Evolutionary conservation across 805 yeast genomes (phyloP).

Genomic region (Starmera dryadoides): DNA sequence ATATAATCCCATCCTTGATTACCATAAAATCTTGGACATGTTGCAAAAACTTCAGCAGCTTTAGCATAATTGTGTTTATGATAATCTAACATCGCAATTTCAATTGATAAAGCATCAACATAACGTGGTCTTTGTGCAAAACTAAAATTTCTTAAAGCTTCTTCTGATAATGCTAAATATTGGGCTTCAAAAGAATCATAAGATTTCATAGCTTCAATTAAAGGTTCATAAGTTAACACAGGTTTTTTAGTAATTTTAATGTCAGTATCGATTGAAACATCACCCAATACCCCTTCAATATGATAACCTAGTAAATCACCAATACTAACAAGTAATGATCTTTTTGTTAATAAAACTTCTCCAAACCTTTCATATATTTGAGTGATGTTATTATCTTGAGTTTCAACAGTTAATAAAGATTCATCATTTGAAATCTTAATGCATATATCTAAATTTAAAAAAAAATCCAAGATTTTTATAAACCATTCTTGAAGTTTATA

Average conservation of each 20-base stretch:
- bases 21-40: constrained; percentile 62
- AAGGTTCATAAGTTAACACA: constrained; percentile 7
- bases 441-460: constrained; percentile 20
- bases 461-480: constrained; percentile 34
- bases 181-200: constrained; percentile 29
- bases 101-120: constrained; percentile 69
- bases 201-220: constrained; percentile 20
- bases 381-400: constrained; percentile 15
- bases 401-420: constrained; percentile 11
- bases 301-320: constrained; percentile 23
- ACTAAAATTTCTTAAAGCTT: constrained; percentile 45
- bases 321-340: constrained; percentile 33
- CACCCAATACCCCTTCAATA: constrained; percentile 24
- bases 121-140: constrained; percentile 51
- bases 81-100: constrained; percentile 66
- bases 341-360: constrained; percentile 39
- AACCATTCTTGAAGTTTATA: constrained; percentile 33
- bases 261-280: constrained; percentile 2
- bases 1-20: constrained; percentile 69
- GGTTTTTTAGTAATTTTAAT: constrained; percentile 3
- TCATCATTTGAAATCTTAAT: constrained; percentile 1
- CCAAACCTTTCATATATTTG: constrained; percentile 35
- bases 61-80: constrained; percentile 47
- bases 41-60: constrained; percentile 56
- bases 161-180: constrained; percentile 49